Base-by-base conservation (phyloP, 2,329 filamentous ascomycete species). In the Aureobasidium sp. region DNA sequence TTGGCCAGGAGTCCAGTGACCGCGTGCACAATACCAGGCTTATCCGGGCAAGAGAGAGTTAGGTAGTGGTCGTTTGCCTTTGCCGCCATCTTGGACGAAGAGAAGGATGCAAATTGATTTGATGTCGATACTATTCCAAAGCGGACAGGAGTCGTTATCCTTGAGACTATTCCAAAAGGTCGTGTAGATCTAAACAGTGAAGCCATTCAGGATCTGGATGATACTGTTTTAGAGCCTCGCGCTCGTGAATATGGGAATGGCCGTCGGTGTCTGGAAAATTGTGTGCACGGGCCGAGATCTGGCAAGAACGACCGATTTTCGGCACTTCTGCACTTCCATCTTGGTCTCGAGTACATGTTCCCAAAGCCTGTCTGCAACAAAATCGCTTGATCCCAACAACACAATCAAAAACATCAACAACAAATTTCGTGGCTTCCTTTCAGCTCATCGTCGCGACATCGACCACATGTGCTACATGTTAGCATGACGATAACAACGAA, bases 11-110 rank as follows among this genome's bases (percentile, higher is more conserved):
- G 81, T 65, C 86, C 88, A 8, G 90, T 93, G 67, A 94, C 89
- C 62, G 89, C 87, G 75, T 93, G 88, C 65, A 94, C 88, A 72
- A 94, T 93, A 73, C 90, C 90, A 29, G 89, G 84, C 78, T 89
- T 88, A 78, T 94, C 90, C 59, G 90, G 89, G 77, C 90, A 93
- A 60, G 89, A 91, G 65, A 94, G 82, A 32, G 89, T 93, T 68
- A 94, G 84, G 72, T 90, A 87, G 76, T 88, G 84, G 72, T 87
- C 84, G 68, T 81, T 70, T 44, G 57, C 36, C 46, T 37, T 43
- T 13, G 44, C 5, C 1, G 57, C 44, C 55, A 59, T 48, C 12
- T n/a, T 59, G 46, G 46, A 32, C 7, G 57, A 51, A 20, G 24
- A 60, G 15, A 60, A 43, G 26, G 57, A 60, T 29, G 57, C 43